These are phyloP conservation scores for Neospermospora avenae DNA, from an alignment of 2,329 filamentous ascomycete species.

Conservation along the genomic window DNA sequence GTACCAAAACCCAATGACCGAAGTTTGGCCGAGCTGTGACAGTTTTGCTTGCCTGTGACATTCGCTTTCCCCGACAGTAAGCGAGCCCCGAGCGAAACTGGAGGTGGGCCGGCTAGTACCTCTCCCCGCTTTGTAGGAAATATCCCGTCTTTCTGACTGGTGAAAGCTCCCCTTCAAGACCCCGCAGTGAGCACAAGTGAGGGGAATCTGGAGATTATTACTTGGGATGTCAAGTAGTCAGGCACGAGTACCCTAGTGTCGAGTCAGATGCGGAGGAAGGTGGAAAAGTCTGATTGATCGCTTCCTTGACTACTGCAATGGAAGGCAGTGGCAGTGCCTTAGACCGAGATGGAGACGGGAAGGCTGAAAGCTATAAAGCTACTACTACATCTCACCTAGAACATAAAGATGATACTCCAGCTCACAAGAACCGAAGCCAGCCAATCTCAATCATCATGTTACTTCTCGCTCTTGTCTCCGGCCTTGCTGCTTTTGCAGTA, in stretches of 20 bases:
- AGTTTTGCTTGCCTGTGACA: too few relatives aligned
- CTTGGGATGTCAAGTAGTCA: slow-evolving; percentile 5
- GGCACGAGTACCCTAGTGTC: background rate
- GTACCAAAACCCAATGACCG: too few relatives aligned
- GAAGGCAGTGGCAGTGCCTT: background rate
- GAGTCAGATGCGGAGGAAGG: slow-evolving; percentile 1
- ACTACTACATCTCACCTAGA: background rate
- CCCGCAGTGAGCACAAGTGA: slow-evolving; percentile 6
- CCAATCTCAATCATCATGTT: slow-evolving; percentile 12
- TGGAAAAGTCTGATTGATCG: background rate
- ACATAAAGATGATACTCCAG: background rate
- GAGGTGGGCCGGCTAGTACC: too few relatives aligned
- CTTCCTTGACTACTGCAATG: background rate
- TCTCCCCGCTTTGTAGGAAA: background rate
- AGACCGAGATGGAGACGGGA: background rate
- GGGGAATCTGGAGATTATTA: background rate
- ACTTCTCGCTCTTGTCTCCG: slow-evolving; percentile 12
- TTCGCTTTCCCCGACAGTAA: too few relatives aligned
- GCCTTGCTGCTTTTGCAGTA: slow-evolving; percentile 19
- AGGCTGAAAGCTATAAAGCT: background rate
- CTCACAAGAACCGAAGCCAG: background rate
- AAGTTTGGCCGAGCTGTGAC: too few relatives aligned
- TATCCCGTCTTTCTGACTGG: slow-evolving; percentile 3
- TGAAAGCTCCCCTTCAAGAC: background rate
- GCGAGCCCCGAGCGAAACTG: too few relatives aligned